phyloP scores from a whole-genome alignment of 1,284 basidiomycete species.

The Austroboletus niveus region DNA sequence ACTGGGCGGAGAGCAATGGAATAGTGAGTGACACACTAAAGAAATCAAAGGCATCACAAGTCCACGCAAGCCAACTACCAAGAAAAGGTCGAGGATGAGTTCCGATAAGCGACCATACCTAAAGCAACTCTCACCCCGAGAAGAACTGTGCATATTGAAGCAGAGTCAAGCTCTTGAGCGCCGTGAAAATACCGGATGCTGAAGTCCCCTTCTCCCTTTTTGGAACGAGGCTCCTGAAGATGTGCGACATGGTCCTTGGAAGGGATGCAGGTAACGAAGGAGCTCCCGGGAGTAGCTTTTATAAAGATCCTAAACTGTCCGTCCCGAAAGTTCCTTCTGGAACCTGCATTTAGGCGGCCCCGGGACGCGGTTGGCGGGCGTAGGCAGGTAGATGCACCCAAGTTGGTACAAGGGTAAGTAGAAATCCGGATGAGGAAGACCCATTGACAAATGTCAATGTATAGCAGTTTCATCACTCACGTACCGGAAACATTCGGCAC shows the following conservation, averaged over 20 bases:
- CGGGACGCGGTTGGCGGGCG: neutral
- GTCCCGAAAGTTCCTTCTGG: slow-evolving; percentile 2
- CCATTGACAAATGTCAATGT: neutral
- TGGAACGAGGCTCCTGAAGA: slow-evolving; percentile 45
- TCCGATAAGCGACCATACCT: neutral
- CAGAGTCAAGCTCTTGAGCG: slow-evolving; percentile 41
- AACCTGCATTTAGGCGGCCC: neutral
- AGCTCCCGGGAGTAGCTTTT: slow-evolving; percentile 12
- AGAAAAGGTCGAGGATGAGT: neutral
- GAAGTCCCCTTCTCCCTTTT: slow-evolving; percentile 39
- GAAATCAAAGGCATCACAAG: slow-evolving; percentile 80
- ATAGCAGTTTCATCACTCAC: neutral
- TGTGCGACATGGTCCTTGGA: slow-evolving; percentile 18
- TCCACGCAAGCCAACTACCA: slow-evolving; percentile 74
- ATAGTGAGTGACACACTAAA: slow-evolving; percentile 81
- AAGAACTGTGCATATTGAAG: slow-evolving; percentile 58
- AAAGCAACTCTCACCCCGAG: slow-evolving; percentile 47
- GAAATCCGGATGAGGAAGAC: slow-evolving; percentile 8
- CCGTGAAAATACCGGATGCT: slow-evolving; percentile 37
- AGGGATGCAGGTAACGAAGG: neutral
- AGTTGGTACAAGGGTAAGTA: neutral
- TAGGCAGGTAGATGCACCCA: neutral
- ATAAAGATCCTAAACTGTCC: slow-evolving; percentile 1
- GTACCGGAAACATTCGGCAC: slow-evolving; percentile 3
- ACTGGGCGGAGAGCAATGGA: slow-evolving; percentile 53